Evolutionary conservation across 2,329 filamentous ascomycete species (phyloP).

Genomic region (Chaetomium globosum): DNA sequence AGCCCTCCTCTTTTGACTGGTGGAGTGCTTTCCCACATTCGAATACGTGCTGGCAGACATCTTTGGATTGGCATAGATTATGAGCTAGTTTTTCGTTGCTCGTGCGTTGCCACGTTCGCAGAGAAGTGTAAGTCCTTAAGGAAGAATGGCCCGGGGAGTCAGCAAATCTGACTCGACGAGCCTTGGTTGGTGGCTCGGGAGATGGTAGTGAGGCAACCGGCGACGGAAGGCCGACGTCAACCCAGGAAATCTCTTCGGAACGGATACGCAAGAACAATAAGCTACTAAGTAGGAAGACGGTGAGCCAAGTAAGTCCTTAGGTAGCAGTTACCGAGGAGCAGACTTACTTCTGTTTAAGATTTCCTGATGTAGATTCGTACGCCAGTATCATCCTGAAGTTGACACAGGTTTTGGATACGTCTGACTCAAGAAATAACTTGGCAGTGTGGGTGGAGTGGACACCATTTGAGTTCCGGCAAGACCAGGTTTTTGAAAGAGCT

Average conservation of each 20-base stretch:
- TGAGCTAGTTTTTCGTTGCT: neutral
- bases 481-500: constrained; percentile 9
- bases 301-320: neutral
- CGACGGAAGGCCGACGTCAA: constrained; percentile 1
- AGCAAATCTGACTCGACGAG: constrained; percentile 7
- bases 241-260: constrained; percentile 14
- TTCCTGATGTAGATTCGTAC: neutral
- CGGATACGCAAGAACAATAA: constrained; percentile 3
- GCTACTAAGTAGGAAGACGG: neutral
- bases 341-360: constrained; percentile 10
- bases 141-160: constrained; percentile 4
- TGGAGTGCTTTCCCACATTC: neutral
- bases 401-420: neutral
- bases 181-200: neutral
- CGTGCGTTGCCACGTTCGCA: neutral
- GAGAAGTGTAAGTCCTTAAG: neutral
- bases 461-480: constrained; percentile 7
- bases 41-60: constrained; percentile 17
- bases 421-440: constrained; percentile 7
- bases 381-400: constrained; percentile 14
- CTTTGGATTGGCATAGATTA: constrained; percentile 11
- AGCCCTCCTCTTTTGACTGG: constrained; percentile 9
- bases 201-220: neutral
- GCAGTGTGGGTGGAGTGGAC: neutral
- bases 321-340: neutral